Base-by-base conservation (phyloP, 2,329 filamentous ascomycete genomes). In the Fusarium papillatum region DNA sequence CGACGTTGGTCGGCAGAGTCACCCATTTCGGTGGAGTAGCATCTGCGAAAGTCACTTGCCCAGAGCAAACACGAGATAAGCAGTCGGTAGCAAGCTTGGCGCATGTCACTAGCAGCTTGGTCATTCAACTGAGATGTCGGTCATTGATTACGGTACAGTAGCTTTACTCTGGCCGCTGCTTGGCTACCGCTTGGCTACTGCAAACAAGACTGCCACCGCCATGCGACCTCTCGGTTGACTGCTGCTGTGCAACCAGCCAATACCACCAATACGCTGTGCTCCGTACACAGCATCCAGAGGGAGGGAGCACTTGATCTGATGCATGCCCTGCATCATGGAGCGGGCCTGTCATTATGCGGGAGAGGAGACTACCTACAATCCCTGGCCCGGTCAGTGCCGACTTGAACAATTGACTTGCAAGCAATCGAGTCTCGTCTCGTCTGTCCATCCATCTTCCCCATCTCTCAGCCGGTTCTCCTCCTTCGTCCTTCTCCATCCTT, bases 41-140 rank as follows among this genome's bases (percentile, higher is more conserved):
- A 43, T 59, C 46, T 59, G 24, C n/a, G n/a, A 48, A 36, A 50
- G 46, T 65, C 48, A 46, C 34, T 36, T 16, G 48, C 36, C 50
- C 38, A 55, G 36, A 38, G 61, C 66, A 59, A 69, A 76, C 71
- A 74, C 74, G 65, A 76, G 65, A 76, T 76, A 66, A 41, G 46
- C 48, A 48, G 26, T 48, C 50, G 53, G 66, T 65, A 55, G 34
- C 63, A 46, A 50, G 48, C 74, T 76, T 76, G 74, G 74, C 74
- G 22, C 39, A 76, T 69, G 74, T 76, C 68, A 73, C 73, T 71
- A 70, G 41, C 43, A 39, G 62, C 22, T 17, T 24, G 43, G 36
- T 29, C 31, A 63, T 63, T 38, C 31, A 60, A 62, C 57, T 14
- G 57, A 39, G 36, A 22, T 60, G 57, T 26, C 60, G 46, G 53